Percentiles rank a stretch among this genome's conserved stretches.
Conservation (phyloP, 2,329 filamentous ascomycete species). For the Orbilia oligospora region DNA sequence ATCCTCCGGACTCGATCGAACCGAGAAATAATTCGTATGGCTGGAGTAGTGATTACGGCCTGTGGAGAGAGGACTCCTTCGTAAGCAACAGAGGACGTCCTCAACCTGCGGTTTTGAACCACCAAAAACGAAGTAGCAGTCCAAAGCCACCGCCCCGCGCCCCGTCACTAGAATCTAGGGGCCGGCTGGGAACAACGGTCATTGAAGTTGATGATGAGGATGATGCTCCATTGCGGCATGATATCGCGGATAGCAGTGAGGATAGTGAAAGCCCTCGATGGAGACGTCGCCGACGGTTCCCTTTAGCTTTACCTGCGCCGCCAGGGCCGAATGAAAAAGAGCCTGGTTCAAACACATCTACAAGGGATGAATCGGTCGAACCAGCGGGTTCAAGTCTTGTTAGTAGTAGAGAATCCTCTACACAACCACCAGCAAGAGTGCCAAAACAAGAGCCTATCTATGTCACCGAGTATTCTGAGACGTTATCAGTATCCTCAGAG, state of each 20-base stretch:
- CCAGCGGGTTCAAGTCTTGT: neutral
- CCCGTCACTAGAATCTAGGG: neutral
- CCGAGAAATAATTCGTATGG: no score
- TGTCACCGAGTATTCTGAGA: neutral
- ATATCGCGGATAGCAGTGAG: neutral
- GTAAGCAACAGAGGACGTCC: no score
- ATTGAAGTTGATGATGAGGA: neutral
- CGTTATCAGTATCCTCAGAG: neutral
- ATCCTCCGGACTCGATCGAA: no score
- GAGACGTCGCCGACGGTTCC: neutral
- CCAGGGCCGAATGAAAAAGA: neutral
- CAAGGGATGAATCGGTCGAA: neutral
- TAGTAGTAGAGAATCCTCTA: neutral
- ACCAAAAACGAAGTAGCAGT: neutral
- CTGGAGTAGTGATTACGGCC: no score
- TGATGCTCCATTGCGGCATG: neutral
- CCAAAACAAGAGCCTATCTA: no score
- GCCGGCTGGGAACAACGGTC: neutral
- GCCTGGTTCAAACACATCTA: neutral
- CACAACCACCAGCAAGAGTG: no score
- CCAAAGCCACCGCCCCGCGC: neutral
- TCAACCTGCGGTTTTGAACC: no score
- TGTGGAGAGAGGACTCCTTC: no score
- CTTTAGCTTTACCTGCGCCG: neutral
- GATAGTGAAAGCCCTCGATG: neutral